Conservation (phyloP, 139 green algal genomes). For the Dunaliella primolecta region DNA sequence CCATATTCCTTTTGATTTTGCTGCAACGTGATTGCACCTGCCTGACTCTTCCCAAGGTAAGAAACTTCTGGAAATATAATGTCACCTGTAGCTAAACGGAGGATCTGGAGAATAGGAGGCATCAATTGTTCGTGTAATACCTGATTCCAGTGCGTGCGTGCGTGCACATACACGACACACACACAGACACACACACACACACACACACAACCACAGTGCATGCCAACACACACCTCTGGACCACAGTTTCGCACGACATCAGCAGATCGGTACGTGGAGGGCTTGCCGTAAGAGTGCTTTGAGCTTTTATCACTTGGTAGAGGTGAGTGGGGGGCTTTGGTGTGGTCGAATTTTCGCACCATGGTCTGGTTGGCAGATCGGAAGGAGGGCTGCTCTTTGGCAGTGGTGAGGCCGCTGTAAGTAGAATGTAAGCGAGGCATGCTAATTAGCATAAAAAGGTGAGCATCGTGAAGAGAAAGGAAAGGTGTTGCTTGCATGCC, state of each 20-base stretch:
- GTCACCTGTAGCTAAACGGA: too few species aligned
- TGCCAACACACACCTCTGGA: conserved; percentile 3
- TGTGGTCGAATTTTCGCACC: conserved; percentile 10
- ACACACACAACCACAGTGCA: background rate
- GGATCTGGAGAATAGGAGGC: too few species aligned
- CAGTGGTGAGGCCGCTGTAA: conserved; percentile 40
- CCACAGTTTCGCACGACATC: conserved; percentile 27
- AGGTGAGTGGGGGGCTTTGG: background rate
- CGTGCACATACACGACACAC: too few species aligned
- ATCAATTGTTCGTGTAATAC: too few species aligned
- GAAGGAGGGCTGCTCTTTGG: conserved; percentile 39
- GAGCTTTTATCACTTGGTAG: conserved; percentile 25
- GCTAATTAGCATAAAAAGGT: too few species aligned
- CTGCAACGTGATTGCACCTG: too few species aligned
- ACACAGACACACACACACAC: background rate
- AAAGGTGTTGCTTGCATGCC: conserved; percentile 3
- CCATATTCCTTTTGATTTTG: too few species aligned
- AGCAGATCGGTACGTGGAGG: conserved; percentile 22
- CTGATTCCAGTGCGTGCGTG: too few species aligned
- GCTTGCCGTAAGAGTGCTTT: conserved; percentile 31
- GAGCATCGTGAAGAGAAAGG: too few species aligned
- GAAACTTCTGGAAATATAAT: too few species aligned
- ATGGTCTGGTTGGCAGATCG: conserved; percentile 28
- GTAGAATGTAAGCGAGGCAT: too few species aligned
- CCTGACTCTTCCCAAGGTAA: too few species aligned